Percentiles rank a stretch among this genome's conserved stretches.
Conservation (phyloP, 176 grass and related monocot genomes). For the Carex parvula region DNA sequence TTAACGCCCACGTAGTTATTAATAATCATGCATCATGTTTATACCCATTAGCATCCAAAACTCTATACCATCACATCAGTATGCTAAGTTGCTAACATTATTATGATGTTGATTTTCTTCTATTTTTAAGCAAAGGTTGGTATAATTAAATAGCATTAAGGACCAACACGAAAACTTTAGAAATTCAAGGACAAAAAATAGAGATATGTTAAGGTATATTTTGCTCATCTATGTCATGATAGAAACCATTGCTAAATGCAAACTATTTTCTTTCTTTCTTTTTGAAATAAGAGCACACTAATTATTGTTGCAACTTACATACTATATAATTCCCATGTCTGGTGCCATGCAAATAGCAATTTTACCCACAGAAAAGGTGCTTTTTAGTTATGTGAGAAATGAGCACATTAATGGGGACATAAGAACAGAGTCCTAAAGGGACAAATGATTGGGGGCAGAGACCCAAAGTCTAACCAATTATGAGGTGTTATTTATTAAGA, state of each 20-base stretch:
- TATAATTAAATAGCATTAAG: not conserved
- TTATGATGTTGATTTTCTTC: not conserved
- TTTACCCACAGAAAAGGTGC: not conserved
- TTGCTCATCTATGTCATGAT: not conserved
- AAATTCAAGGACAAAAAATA: too few relatives aligned
- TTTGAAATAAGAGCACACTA: too few relatives aligned
- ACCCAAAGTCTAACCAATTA: not conserved
- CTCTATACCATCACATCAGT: not conserved
- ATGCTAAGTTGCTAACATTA: not conserved
- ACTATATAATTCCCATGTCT: not conserved
- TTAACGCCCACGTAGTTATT: not conserved
- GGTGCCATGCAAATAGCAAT: not conserved
- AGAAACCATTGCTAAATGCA: too few relatives aligned
- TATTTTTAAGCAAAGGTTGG: not conserved
- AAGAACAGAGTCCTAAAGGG: slow-evolving; percentile 6
- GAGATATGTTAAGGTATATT: not conserved
- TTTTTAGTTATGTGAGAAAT: not conserved
- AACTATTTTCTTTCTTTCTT: too few relatives aligned
- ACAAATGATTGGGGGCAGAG: slow-evolving; percentile 12
- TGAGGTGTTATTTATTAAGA: not conserved
- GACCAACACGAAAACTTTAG: too few relatives aligned
- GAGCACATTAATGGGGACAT: not conserved
- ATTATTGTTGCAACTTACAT: too few relatives aligned
- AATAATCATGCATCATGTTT: not conserved
- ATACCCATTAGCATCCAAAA: not conserved